phyloP scores from a whole-genome alignment of 768 basidiomycete species.

The Saitozyma sp. region DNA sequence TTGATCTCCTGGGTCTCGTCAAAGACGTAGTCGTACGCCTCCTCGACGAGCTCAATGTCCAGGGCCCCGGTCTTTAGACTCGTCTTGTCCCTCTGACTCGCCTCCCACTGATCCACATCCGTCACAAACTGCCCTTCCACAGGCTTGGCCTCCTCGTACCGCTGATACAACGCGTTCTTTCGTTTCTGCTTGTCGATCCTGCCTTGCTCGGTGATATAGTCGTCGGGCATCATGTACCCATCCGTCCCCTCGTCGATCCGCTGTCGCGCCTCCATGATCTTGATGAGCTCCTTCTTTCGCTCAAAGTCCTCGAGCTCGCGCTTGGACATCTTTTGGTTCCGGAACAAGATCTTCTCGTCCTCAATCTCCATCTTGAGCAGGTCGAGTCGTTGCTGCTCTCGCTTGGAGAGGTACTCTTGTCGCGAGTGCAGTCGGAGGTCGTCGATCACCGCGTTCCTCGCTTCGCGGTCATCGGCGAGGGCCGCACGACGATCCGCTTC shows the following conservation, averaged over 20 bases:
- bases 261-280: conserved; percentile 87
- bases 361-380: conserved; percentile 87
- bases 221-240: conserved; percentile 94
- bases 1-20: conserved; percentile 96
- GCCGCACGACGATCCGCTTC: conserved; percentile 79
- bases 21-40: conserved; percentile 95
- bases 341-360: conserved; percentile 87
- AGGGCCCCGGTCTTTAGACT: conserved; percentile 87
- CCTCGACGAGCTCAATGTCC: conserved; percentile 78
- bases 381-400: conserved; percentile 94
- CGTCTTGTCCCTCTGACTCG: conserved; percentile 81
- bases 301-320: conserved; percentile 78
- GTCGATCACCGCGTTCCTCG: conserved; percentile 61
- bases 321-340: conserved; percentile 86
- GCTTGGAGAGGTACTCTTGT: conserved; percentile 93
- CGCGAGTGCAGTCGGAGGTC: conserved; percentile 83
- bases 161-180: conserved; percentile 83
- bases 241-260: conserved; percentile 94
- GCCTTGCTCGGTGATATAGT: conserved; percentile 97
- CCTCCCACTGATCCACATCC: conserved; percentile 97
- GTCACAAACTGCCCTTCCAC: conserved; percentile 89
- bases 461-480: conserved; percentile 72
- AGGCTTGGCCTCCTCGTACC: conserved; percentile 77
- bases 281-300: conserved; percentile 85
- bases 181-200: conserved; percentile 98